Percentiles rank a stretch among this genome's conserved stretches.
Conservation (phyloP, 2,329 filamentous ascomycete genomes). For the Remersonia thermophila region DNA sequence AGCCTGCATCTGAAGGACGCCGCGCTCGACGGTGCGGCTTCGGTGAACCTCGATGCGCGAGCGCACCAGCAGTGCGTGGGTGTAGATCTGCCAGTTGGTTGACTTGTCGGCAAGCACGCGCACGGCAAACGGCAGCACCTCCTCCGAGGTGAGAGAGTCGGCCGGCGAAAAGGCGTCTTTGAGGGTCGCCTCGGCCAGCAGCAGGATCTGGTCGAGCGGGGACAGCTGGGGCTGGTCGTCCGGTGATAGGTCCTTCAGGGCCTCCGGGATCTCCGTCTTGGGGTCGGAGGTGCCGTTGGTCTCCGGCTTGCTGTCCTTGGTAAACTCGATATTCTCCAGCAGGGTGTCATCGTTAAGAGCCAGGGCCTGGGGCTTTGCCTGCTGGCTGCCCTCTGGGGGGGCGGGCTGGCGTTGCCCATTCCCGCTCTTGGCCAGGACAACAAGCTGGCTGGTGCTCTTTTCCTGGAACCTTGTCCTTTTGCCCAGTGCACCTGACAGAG, state of each 20-base stretch:
- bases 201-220: slow-evolving; percentile 77
- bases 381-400: slow-evolving; percentile 1
- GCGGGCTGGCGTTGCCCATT: slow-evolving; percentile 18
- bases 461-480: slow-evolving; percentile 75
- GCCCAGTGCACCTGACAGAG: slow-evolving; percentile 72
- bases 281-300: slow-evolving; percentile 17
- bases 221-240: slow-evolving; percentile 71
- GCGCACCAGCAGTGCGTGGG: slow-evolving; percentile 78
- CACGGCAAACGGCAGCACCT: slow-evolving; percentile 81
- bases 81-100: slow-evolving; percentile 97
- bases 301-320: slow-evolving; percentile 28
- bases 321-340: slow-evolving; percentile 75
- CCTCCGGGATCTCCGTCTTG: slow-evolving; percentile 40
- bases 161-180: slow-evolving; percentile 77
- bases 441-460: slow-evolving; percentile 71
- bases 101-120: slow-evolving; percentile 79
- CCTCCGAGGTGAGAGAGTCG: slow-evolving; percentile 80
- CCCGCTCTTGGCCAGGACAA: slow-evolving; percentile 74
- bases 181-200: slow-evolving; percentile 77
- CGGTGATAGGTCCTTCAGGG: slow-evolving; percentile 55
- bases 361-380: slow-evolving; percentile 50
- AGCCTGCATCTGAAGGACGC: slow-evolving; percentile 84
- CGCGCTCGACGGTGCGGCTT: slow-evolving; percentile 77
- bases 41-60: slow-evolving; percentile 82
- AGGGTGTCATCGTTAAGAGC: slow-evolving; percentile 87